Evolutionary conservation across 1,284 basidiomycete species (phyloP).

Genomic region (Leucoagaricus sp.): DNA sequence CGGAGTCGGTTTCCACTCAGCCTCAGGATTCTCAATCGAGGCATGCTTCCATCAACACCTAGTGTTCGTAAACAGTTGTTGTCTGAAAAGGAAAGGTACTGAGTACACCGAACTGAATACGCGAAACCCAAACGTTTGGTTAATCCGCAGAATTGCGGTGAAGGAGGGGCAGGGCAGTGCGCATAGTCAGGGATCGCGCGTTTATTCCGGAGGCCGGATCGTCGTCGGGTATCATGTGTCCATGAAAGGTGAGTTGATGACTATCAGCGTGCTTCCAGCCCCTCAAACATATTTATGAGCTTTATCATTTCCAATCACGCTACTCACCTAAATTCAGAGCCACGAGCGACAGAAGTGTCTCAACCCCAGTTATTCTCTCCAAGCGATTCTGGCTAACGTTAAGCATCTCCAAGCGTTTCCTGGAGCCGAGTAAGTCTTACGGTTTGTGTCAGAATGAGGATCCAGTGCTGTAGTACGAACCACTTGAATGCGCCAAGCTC

Average conservation of each 20-base stretch:
- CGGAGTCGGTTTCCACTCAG: conserved; percentile 82
- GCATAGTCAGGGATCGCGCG: background rate
- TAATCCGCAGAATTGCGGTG: background rate
- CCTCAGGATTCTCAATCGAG: conserved; percentile 80
- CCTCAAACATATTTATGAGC: conserved; percentile 1
- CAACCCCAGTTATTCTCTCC: conserved; percentile 58
- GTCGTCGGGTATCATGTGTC: conserved; percentile 7
- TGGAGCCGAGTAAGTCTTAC: conserved; percentile 32
- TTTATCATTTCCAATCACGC: conserved; percentile 16
- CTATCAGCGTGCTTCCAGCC: conserved; percentile 2
- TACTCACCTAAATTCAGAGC: conserved; percentile 81
- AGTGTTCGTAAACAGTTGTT: conserved; percentile 66
- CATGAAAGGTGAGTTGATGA: conserved; percentile 2
- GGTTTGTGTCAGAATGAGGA: conserved; percentile 14
- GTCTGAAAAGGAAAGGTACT: conserved; percentile 47
- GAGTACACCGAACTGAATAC: conserved; percentile 1
- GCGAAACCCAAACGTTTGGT: background rate
- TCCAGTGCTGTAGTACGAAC: conserved; percentile 46
- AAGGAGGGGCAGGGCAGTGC: conserved; percentile 1
- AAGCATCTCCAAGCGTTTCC: conserved; percentile 81
- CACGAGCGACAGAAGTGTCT: conserved; percentile 62
- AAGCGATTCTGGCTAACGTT: conserved; percentile 84
- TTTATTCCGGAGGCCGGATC: background rate
- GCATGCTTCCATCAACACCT: conserved; percentile 54
- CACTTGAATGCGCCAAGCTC: conserved; percentile 71